Evolutionary conservation across 129 eudicot genomes (phyloP), one percentile per base, ranked within the genome.

Genomic region (Silybum marianum): DNA sequence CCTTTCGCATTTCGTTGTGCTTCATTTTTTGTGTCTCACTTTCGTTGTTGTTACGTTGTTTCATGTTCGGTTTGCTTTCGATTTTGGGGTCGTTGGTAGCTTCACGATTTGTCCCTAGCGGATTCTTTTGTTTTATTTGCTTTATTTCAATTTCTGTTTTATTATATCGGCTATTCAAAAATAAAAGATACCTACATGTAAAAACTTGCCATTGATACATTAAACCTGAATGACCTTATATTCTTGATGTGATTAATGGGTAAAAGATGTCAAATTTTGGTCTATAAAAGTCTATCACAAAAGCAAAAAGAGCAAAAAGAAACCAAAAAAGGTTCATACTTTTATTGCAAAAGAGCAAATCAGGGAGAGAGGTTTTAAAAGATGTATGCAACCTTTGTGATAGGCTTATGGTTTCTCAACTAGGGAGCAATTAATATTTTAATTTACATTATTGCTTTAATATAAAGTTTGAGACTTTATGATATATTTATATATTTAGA

Each of bases 371-470:
- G 36, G n/a, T 67, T 68, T 63, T 19, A 70, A 51, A 51, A 51
- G 38, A 71, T 14, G 39, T 14, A 23, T 39, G 74, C 74, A 16
- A 67, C 42, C 21, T 63, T 76, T 76, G 78, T 70, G 77, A 82
- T 76, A 71, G 78, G 86, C 10, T 76, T 83, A 34, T 76, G 32
- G 78, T 71, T 71, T 42, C 78, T 77, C 19, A 39, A 83, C 72
- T 21, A 30, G 86, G 86, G 73, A 71, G 78, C 86, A 83, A 68
- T 74, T 72, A 77, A 40, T 77, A 70, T 77, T 71, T 21, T 40
- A 77, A 40, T 62, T 4, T 38, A 73, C 69, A 54, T 16, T 48
- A 48, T 69, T 58, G 71, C 13, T 44, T 81, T 77, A 82, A 7
- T 39, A 69, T 8, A 71, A 77, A 18, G 71, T 77, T 70, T 34